phyloP scores from a whole-genome alignment of 441 rosid species.

The Sinapis alba region DNA sequence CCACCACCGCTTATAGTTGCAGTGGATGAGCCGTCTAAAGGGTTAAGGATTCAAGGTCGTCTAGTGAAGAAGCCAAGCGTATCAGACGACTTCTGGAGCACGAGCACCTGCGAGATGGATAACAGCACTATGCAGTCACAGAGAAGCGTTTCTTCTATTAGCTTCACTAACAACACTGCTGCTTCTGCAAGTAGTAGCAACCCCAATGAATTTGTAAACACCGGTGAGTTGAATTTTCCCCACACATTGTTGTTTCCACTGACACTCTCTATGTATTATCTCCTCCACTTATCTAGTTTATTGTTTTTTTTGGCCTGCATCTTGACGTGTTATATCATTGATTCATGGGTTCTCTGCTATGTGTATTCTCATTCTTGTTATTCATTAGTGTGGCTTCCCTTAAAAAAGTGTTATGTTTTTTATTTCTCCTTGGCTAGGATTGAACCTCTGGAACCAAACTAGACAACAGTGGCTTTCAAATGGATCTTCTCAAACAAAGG shows the following conservation, averaged over 20 bases:
- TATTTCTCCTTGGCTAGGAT: neutral
- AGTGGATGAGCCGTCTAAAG: conserved; percentile 58
- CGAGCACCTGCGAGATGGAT: conserved; percentile 58
- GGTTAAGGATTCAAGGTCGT: conserved; percentile 48
- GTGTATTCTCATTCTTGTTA: conserved; percentile 3
- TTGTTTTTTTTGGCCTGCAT: neutral
- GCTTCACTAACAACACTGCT: conserved; percentile 41
- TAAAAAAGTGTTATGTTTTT: neutral
- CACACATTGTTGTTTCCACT: neutral
- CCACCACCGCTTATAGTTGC: conserved; percentile 48
- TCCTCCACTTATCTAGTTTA: neutral
- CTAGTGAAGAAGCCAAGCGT: conserved; percentile 43
- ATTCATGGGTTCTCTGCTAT: conserved; percentile 17
- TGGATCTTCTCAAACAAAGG: neutral
- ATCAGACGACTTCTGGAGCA: conserved; percentile 60
- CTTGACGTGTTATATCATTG: no score
- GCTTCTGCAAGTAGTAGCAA: conserved; percentile 52
- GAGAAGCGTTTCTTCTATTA: conserved; percentile 55
- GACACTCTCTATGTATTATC: neutral
- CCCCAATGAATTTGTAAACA: conserved; percentile 72
- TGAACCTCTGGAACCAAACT: neutral
- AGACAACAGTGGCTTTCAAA: neutral
- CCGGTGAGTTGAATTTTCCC: conserved; percentile 52
- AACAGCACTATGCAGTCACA: conserved; percentile 49
- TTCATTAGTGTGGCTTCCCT: neutral